phyloP scores from a whole-genome alignment of 2,329 filamentous ascomycete genomes.

The Pseudogymnoascus sp. region DNA sequence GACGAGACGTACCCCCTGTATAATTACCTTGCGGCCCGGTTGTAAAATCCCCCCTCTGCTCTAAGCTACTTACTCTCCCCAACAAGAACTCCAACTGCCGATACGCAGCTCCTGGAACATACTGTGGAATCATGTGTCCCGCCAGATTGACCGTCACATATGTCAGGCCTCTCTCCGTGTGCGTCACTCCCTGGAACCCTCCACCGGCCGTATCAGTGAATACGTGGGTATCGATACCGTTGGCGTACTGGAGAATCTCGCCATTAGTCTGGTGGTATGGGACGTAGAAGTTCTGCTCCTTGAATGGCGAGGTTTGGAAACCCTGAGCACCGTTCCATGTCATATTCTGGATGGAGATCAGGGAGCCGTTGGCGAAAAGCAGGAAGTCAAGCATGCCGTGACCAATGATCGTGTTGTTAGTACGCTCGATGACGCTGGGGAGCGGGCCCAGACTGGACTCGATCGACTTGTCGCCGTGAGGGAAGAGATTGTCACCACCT shows the following conservation, averaged over 20 bases:
- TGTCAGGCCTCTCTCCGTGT: constrained; percentile 56
- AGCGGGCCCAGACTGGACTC: constrained; percentile 44
- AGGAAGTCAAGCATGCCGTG: constrained; percentile 56
- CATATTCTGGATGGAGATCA: constrained; percentile 63
- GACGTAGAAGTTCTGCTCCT: constrained; percentile 21
- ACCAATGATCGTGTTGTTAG: constrained; percentile 51
- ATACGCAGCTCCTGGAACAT: constrained; percentile 49
- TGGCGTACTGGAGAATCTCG: constrained; percentile 31
- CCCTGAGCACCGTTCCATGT: constrained; percentile 59
- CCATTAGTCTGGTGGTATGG: constrained; percentile 42
- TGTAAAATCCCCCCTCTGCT: constrained; percentile 22
- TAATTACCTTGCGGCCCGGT: constrained; percentile 22
- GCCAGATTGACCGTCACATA: constrained; percentile 45
- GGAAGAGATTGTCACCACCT: constrained; percentile 36
- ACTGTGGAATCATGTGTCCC: constrained; percentile 49
- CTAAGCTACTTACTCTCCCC: constrained; percentile 45
- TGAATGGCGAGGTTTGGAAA: constrained; percentile 38
- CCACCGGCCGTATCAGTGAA: constrained; percentile 23
- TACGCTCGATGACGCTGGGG: constrained; percentile 51
- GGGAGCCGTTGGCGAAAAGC: constrained; percentile 53
- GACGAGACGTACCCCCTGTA: constrained; percentile 13
- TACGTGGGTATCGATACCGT: constrained; percentile 12
- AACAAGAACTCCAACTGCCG: constrained; percentile 54
- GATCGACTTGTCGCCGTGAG: constrained; percentile 38
- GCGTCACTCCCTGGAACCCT: constrained; percentile 38